A percentile compares a stretch with the other conserved stretches of the same genome.
phyloP scores from a whole-genome alignment of 805 yeast species.

The Schwanniomyces pseudopolymorphus region DNA sequence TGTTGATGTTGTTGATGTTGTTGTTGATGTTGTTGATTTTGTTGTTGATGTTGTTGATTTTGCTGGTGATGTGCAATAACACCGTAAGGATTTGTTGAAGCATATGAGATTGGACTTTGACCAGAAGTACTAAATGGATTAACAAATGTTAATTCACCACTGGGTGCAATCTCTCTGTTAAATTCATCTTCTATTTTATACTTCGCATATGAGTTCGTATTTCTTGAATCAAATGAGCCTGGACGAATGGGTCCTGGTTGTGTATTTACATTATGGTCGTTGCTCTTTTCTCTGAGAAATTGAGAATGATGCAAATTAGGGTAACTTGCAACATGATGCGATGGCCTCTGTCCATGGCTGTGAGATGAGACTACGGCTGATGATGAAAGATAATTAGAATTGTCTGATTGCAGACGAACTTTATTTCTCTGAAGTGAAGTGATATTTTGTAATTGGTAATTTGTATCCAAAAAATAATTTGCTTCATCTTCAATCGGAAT shows the following conservation, averaged over 20 bases:
- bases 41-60: slow-evolving; percentile 5
- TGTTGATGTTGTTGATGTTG: slow-evolving; percentile 6
- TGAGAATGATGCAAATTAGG: not conserved
- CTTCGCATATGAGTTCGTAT: slow-evolving; percentile 3
- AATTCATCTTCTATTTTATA: slow-evolving; percentile 13
- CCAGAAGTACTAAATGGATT: slow-evolving; percentile 18
- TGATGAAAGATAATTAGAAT: not conserved
- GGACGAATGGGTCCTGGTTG: not conserved
- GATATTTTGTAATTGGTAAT: slow-evolving; percentile 44
- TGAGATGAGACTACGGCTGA: not conserved
- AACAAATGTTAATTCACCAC: slow-evolving; percentile 16
- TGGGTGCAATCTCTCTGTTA: not conserved
- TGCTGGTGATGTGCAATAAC: slow-evolving; percentile 3
- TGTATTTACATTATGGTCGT: not conserved
- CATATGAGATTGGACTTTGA: slow-evolving; percentile 1
- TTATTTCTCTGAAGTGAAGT: slow-evolving; percentile 16
- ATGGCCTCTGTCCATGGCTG: not conserved
- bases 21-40: slow-evolving; percentile 2
- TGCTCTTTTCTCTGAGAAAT: not conserved
- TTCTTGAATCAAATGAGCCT: not conserved
- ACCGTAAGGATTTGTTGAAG: not conserved
- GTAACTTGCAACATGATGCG: not conserved
- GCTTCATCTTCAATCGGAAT: slow-evolving; percentile 50
- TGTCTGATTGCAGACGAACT: slow-evolving; percentile 4
- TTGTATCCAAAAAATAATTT: slow-evolving; percentile 45